A percentile compares a stretch with the other conserved stretches of the same genome.
phyloP scores from a whole-genome alignment of 2,329 filamentous ascomycete genomes.

The Phyllosticta capitalensis region DNA sequence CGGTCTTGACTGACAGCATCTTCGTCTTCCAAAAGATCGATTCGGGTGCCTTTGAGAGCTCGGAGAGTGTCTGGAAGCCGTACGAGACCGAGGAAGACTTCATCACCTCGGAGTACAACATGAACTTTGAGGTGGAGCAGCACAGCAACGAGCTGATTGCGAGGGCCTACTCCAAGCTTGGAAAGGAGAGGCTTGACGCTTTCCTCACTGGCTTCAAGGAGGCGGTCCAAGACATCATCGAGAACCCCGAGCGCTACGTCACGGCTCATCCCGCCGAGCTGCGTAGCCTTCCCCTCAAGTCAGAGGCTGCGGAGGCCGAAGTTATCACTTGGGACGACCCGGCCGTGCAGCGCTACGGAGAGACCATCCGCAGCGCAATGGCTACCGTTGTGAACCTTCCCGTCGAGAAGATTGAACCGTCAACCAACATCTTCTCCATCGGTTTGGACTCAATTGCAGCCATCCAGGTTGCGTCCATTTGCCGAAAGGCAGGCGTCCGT shows the following conservation, averaged over 20 bases:
- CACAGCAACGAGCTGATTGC: not conserved
- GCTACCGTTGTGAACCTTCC: slow-evolving; percentile 5
- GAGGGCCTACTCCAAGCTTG: slow-evolving; percentile 3
- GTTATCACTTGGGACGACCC: slow-evolving; percentile 6
- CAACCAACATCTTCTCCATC: slow-evolving; percentile 11
- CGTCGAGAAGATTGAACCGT: slow-evolving; percentile 3
- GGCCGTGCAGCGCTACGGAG: slow-evolving; percentile 9
- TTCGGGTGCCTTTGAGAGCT: not conserved
- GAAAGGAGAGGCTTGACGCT: slow-evolving; percentile 6
- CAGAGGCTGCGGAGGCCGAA: not conserved
- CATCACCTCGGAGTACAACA: slow-evolving; percentile 8
- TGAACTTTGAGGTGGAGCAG: slow-evolving; percentile 11
- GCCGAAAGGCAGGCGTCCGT: slow-evolving; percentile 5
- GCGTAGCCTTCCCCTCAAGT: slow-evolving; percentile 3
- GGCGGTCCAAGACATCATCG: slow-evolving; percentile 8
- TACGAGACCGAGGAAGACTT: slow-evolving; percentile 8
- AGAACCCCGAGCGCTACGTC: slow-evolving; percentile 6
- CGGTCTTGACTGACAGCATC: slow-evolving; percentile 6
- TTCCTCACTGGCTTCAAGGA: slow-evolving; percentile 3
- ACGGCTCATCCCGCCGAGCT: slow-evolving; percentile 1
- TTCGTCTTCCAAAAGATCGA: slow-evolving; percentile 10
- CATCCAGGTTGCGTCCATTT: slow-evolving; percentile 9
- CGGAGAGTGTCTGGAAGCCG: slow-evolving; percentile 7
- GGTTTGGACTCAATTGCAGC: slow-evolving; percentile 10
- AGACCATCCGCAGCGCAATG: slow-evolving; percentile 7